Evolutionary conservation across 176 grass and related monocot species (phyloP), one percentile per base, ranked within the genome.

Genomic region (Cenchrus fungigraminus): DNA sequence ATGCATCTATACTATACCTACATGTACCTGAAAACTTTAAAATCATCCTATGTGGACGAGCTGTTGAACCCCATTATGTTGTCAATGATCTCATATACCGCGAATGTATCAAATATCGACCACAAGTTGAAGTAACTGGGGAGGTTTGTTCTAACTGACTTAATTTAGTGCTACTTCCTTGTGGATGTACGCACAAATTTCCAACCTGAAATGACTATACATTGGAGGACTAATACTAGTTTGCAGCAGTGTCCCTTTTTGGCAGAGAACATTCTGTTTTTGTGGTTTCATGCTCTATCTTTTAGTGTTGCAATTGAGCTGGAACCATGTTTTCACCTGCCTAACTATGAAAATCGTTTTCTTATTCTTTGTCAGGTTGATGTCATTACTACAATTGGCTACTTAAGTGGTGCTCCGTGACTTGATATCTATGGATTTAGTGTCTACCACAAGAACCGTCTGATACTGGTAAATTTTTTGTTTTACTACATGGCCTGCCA

Each of bases 31-130:
- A 69, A 67, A 49, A 62, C 47, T 92, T 95, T 68, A 83, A 76
- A 82, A 77, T 95, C 54, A 82, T 95, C 69, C 79, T 95, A 68
- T 88, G 93, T 82, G 90, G 88, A 68, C 67, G 31, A 80, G 76
- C 31, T 86, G 90, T 95, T 86, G 80, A 91, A 63, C 90, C 79
- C 42, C 90, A 89, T 70, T 49, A 31, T 74, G 71, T 87, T 57
- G 80, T 77, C 31, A 84, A 71, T 62, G 93, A 95, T 88, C 90
- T 95, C 52, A 86, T 81, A 45, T 91, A 81, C 75, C 4, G 25
- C 4, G 82, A 95, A 88, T 95, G 93, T 52, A 82, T 95, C 81
- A 84, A 7, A 89, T 95, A 95, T 92, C 84, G 61, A 69, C 93
- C 93, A 80, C 79, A 92, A 60, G 89, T 92, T 83, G 78, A 88